Evolutionary conservation across 768 basidiomycete species (phyloP).

Genomic region (Mycena pura): DNA sequence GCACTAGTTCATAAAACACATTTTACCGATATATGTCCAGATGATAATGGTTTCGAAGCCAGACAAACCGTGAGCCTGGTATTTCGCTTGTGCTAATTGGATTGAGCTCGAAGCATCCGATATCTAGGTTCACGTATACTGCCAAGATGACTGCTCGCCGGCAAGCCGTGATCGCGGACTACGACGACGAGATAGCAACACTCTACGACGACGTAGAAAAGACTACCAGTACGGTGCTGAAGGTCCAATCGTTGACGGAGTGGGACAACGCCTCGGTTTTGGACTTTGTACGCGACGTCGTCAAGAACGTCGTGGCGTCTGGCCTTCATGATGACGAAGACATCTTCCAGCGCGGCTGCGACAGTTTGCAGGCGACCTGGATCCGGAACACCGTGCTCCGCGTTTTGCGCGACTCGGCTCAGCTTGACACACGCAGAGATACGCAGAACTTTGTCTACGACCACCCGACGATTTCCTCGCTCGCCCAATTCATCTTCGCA

Average conservation of each 20-base stretch:
- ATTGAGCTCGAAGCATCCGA: no score
- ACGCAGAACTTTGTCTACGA: slow-evolving; percentile 32
- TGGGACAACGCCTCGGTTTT: slow-evolving; percentile 34
- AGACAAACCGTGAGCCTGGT: slow-evolving; percentile 33
- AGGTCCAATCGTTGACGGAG: slow-evolving; percentile 30
- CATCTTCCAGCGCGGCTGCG: slow-evolving; percentile 45
- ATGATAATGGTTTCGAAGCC: slow-evolving; percentile 46
- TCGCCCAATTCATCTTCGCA: slow-evolving; percentile 3
- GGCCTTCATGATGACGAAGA: slow-evolving; percentile 39
- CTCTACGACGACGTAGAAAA: slow-evolving; percentile 41
- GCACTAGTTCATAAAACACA: neutral
- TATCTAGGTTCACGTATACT: slow-evolving; percentile 41
- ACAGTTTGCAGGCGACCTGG: slow-evolving; percentile 40
- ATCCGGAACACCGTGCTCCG: slow-evolving; percentile 35
- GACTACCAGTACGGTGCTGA: slow-evolving; percentile 32
- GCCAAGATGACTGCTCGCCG: slow-evolving; percentile 43
- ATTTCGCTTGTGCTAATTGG: no score
- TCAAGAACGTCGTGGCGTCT: slow-evolving; percentile 35
- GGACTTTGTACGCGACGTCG: slow-evolving; percentile 41
- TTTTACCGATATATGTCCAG: slow-evolving; percentile 26
- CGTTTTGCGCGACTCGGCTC: slow-evolving; percentile 23
- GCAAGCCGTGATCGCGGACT: slow-evolving; percentile 41
- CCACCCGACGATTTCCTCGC: slow-evolving; percentile 28
- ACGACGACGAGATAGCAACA: slow-evolving; percentile 44
- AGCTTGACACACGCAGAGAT: slow-evolving; percentile 27